Base-by-base conservation (phyloP, 148 eudicot species). In the Hydrangea macrophylla region DNA sequence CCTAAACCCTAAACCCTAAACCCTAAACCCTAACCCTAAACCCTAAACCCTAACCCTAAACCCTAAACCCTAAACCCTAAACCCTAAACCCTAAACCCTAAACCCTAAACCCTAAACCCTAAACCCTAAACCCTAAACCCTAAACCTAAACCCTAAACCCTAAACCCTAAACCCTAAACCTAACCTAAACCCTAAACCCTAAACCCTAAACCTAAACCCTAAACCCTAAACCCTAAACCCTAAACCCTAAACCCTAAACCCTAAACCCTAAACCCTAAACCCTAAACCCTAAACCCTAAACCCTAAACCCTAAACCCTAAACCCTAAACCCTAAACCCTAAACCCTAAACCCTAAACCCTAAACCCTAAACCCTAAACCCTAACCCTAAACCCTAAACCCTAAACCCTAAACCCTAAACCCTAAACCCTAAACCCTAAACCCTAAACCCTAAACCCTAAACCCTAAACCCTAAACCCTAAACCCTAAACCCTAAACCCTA, bases 201-300 rank as follows among this genome's bases (percentile, higher is more conserved):
- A 70, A 70, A 54, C 73, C 68, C 31, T 40, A 65, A 65, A 36
- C 69, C 69, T 51, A 60, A 70, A 55, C 73, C 73, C 65, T 44
- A 70, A 70, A 61, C 66, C 68, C 48, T 24, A 44, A 70, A 59
- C 64, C 66, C 66, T 31, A 59, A 70, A 59, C 64, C 73, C 20
- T 40, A 70, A 59, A 56, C 73, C 66, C 18, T 59, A 70, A 40
- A 70, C 50, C 74, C 74, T 60, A 31, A 50, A 71, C 50, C 74
- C 74, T 68, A 15, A 45, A 65, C 48, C 55, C 69, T 58, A 48
- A 65, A 65, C 48, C 69, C 69, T 58, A 36, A 65, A 65, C 69
- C 69, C 69, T 65, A 30, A 65, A 65, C 69, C 69, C 69, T 45
- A 51, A 65, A 48, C 69, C 69, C 69, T 65, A 51, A 65, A 65